Conservation (phyloP, 2,329 filamentous ascomycete genomes). For the Diaporthe destruens region DNA sequence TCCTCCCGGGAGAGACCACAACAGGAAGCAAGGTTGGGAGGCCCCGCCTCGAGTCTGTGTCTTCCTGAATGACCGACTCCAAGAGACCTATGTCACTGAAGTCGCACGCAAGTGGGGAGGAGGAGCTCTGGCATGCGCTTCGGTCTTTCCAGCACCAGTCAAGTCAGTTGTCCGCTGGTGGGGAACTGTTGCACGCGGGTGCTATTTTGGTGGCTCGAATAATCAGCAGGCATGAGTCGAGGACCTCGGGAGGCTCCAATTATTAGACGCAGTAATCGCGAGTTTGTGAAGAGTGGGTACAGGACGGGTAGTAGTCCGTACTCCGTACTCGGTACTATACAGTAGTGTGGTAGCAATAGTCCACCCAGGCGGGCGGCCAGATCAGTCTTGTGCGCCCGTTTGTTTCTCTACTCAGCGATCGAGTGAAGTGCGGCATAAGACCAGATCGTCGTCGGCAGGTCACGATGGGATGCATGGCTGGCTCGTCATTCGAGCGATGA, state of each 20-base stretch:
- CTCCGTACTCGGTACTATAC: not conserved
- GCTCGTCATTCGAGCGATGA: slow-evolving; percentile 39
- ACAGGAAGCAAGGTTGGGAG: not conserved
- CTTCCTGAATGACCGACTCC: not conserved
- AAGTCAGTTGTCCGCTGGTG: slow-evolving; percentile 3
- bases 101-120: slow-evolving; percentile 25
- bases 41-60: not conserved
- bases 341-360: not conserved
- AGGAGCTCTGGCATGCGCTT: slow-evolving; percentile 6
- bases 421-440: not conserved
- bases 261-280: slow-evolving; percentile 34
- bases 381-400: slow-evolving; percentile 11
- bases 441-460: slow-evolving; percentile 37
- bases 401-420: not conserved
- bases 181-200: slow-evolving; percentile 26
- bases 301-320: not conserved
- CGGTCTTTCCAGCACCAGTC: slow-evolving; percentile 5
- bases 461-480: slow-evolving; percentile 15
- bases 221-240: slow-evolving; percentile 26
- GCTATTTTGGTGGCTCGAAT: slow-evolving; percentile 37
- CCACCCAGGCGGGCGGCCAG: slow-evolving; percentile 13
- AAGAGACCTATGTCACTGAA: not conserved
- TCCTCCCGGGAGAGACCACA: not conserved
- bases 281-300: slow-evolving; percentile 27
- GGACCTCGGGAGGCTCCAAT: slow-evolving; percentile 37